phyloP scores from a whole-genome alignment of 2,329 filamentous ascomycete genomes.

The Aspergillus felis region DNA sequence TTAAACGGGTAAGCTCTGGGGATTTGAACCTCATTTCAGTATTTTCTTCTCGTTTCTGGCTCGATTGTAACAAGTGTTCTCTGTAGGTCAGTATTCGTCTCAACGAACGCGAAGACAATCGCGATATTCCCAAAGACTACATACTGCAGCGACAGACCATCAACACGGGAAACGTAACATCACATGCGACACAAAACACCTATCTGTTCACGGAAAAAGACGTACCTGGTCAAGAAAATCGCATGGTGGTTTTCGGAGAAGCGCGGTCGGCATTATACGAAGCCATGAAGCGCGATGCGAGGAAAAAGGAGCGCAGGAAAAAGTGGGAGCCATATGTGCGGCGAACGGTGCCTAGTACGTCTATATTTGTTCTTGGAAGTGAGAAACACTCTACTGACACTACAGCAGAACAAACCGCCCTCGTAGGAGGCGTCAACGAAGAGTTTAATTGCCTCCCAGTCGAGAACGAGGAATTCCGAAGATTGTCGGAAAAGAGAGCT shows the following conservation, averaged over 20 bases:
- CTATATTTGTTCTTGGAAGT: background rate
- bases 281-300: constrained; percentile 42
- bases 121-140: constrained; percentile 82
- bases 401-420: constrained; percentile 66
- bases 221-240: constrained; percentile 66
- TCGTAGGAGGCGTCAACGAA: constrained; percentile 68
- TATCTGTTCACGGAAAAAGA: constrained; percentile 94
- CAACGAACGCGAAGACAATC: constrained; percentile 63
- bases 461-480: constrained; percentile 65
- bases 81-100: constrained; percentile 66
- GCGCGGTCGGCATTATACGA: constrained; percentile 46
- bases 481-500: constrained; percentile 57
- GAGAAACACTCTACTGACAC: constrained; percentile 2
- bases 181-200: constrained; percentile 66
- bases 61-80: constrained; percentile 19
- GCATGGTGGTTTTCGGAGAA: constrained; percentile 41
- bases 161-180: constrained; percentile 36
- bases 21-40: background rate
- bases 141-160: constrained; percentile 66
- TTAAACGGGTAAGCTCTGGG: constrained; percentile 40
- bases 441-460: constrained; percentile 73
- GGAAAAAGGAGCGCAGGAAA: constrained; percentile 48
- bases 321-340: constrained; percentile 56
- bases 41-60: background rate
- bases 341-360: constrained; percentile 67